phyloP scores from a whole-genome alignment of 2,329 filamentous ascomycete genomes.

The Colletotrichum plurivorum region DNA sequence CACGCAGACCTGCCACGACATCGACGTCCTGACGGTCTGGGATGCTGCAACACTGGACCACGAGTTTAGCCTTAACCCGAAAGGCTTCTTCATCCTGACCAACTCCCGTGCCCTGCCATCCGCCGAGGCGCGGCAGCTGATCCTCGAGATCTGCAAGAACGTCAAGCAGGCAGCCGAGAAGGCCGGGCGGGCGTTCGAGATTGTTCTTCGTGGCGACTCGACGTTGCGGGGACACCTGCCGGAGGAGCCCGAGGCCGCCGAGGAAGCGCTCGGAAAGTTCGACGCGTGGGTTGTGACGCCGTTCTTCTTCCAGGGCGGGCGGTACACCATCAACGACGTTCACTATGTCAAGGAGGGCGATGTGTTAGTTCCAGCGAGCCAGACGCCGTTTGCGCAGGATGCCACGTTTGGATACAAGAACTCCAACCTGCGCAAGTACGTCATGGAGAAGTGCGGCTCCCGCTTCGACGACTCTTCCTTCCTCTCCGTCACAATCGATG shows the following conservation, averaged over 20 bases:
- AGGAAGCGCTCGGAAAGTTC: constrained; percentile 62
- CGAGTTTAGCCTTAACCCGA: constrained; percentile 42
- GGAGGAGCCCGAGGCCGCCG: constrained; percentile 65
- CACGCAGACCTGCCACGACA: constrained; percentile 73
- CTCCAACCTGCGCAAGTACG: constrained; percentile 67
- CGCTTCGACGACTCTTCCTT: constrained; percentile 46
- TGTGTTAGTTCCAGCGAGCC: constrained; percentile 62
- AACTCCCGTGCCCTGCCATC: constrained; percentile 71
- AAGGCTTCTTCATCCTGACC: constrained; percentile 73
- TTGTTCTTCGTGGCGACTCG: constrained; percentile 70
- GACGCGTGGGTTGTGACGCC: constrained; percentile 70
- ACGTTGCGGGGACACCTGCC: constrained; percentile 71
- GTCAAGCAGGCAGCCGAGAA: constrained; percentile 59
- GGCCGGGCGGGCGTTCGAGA: constrained; percentile 60
- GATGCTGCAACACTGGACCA: constrained; percentile 48
- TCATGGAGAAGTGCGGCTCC: constrained; percentile 63
- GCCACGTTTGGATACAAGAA: constrained; percentile 70
- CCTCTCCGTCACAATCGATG: constrained; percentile 50
- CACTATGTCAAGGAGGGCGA: constrained; percentile 71
- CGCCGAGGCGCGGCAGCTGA: constrained; percentile 60
- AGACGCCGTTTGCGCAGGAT: constrained; percentile 70
- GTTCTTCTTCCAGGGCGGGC: constrained; percentile 71
- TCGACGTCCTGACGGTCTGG: constrained; percentile 69
- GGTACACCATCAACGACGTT: constrained; percentile 69
- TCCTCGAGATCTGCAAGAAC: constrained; percentile 65